Conservation (phyloP, 2,329 filamentous ascomycete genomes). For the Aspergillus quadricinctus region DNA sequence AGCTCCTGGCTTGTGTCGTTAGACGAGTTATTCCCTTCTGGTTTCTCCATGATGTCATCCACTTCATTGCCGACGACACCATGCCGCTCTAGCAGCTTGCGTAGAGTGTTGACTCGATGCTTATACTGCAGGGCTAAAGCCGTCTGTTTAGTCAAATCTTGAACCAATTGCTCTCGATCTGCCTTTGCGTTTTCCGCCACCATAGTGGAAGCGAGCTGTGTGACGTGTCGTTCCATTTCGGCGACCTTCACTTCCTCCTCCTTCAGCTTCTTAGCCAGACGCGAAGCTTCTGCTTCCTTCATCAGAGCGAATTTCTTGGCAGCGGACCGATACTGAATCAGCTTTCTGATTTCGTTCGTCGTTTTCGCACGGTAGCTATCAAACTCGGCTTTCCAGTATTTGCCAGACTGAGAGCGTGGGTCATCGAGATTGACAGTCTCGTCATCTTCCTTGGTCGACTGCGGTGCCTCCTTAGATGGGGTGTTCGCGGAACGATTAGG, state of each 20-base stretch:
- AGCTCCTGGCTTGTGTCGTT: constrained; percentile 24
- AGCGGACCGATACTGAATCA: constrained; percentile 56
- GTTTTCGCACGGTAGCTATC: constrained; percentile 56
- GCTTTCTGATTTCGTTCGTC: constrained; percentile 56
- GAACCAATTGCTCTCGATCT: constrained; percentile 39
- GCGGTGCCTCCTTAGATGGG: constrained; percentile 4
- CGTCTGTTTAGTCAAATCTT: constrained; percentile 42
- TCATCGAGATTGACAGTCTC: constrained; percentile 51
- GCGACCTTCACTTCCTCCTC: constrained; percentile 46
- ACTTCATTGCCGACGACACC: constrained; percentile 32
- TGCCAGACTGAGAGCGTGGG: constrained; percentile 54
- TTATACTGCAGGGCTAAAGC: constrained; percentile 43
- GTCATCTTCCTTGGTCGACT: constrained; percentile 34
- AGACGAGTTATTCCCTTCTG: constrained; percentile 14
- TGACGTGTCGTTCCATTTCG: constrained; percentile 42
- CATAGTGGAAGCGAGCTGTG: constrained; percentile 40
- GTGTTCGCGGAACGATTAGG: constrained; percentile 11
- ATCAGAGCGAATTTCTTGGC: constrained; percentile 58
- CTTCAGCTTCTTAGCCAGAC: constrained; percentile 49
- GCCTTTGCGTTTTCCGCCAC: constrained; percentile 24
- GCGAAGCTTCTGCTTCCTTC: constrained; percentile 53
- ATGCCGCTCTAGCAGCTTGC: constrained; percentile 36
- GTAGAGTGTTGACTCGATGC: constrained; percentile 36
- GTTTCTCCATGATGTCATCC: constrained; percentile 16
- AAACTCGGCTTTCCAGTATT: constrained; percentile 60